Evolutionary conservation across 2,329 filamentous ascomycete species (phyloP), one percentile per base, ranked within the genome.

Genomic region (Claviceps pazoutovae): DNA sequence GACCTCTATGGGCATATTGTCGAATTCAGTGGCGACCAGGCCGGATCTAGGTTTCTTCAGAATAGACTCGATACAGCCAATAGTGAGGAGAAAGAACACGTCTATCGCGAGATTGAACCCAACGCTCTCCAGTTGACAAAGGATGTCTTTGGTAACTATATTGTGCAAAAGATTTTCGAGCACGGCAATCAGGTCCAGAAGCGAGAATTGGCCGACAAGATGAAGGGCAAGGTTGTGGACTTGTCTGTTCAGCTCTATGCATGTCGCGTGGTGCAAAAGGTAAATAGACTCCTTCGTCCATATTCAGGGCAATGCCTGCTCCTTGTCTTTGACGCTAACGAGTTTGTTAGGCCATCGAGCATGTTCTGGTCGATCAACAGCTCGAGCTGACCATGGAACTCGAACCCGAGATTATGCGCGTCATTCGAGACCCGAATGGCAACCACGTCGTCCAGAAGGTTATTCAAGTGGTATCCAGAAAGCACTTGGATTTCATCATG

Each of bases 401-500:
- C 1, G 82, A 90, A 63, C 73, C 78, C 26, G 77, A 89, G 51
- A 80, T 96, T 5, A 65, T 91, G 51, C 79, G 79, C 54, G 86
- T 91, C 52, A 84, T 95, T 56, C 85, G 83, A 59, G 86, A 96
- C 59, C 82, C 88, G 63, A 93, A 96, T 59, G 93, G 91, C 51
- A 98, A 98, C 66, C 93, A 98, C 58, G 93, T 98, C 30, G 83
- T 98, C 17, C 93, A 97, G 61, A 95, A 95, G 67, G 84, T 91
- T 9, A 89, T 98, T 54, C 84, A 93, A 74, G 84, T 59, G 79
- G 91, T 53, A 5, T 86, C 88, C 0, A 78, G 82, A 2, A 75
- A 87, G 56, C 82, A 91, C 61, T 85, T 95, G 46, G 83, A 83
- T 56, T 94, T 94, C 68, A 84, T 97, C 65, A 84, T 95, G 69